Evolutionary conservation across 257 asterid genomes (phyloP), one percentile per base, ranked within the genome.

Genomic region (Verbascum thapsus): DNA sequence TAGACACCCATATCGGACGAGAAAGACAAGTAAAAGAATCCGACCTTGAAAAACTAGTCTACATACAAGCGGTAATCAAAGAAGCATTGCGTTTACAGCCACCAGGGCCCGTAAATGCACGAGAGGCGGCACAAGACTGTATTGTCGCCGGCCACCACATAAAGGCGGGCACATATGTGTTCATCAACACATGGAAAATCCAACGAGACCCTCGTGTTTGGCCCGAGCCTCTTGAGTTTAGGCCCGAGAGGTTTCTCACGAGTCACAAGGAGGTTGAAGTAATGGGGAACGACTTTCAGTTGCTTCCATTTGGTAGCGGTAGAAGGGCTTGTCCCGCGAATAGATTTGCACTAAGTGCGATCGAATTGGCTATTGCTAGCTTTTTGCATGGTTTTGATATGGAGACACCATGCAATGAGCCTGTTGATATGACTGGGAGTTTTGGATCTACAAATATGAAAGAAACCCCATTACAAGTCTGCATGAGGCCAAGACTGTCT

Each of bases 231-330:
- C 10, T n/a, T 3, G 72, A 70, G 16, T 86, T 81, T 17, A 54
- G 10, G 39, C 91, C 88, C 0, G 86, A 77, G 57, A 83, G 95
- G 41, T 86, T 86, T 39, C 64, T 86, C 0, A 64, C 67, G 0
- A 53, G 56, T 4, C 68, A 78, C 7, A 82, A 58, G 66, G 74
- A 76, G 20, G 20, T 76, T 0, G 82, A 79, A 48, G 76, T 71
- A 3, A 69, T 13, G 1, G 87, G 85, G 0, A 47, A 47, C 0
- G 69, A 82, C 23, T 82, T 75, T 56, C 85, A 80, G 48, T 60
- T 80, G 65, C 63, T 85, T 1, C 85, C 94, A 3, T 85, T 85
- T 65, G 80, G 91, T 1, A 77, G 73, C 0, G 91, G 91, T 2
- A 69, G 84, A 39, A 81, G 88, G 65, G 52, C 60, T 34, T 80